phyloP scores from a whole-genome alignment of 768 basidiomycete genomes.

The Leccinellum albellum region DNA sequence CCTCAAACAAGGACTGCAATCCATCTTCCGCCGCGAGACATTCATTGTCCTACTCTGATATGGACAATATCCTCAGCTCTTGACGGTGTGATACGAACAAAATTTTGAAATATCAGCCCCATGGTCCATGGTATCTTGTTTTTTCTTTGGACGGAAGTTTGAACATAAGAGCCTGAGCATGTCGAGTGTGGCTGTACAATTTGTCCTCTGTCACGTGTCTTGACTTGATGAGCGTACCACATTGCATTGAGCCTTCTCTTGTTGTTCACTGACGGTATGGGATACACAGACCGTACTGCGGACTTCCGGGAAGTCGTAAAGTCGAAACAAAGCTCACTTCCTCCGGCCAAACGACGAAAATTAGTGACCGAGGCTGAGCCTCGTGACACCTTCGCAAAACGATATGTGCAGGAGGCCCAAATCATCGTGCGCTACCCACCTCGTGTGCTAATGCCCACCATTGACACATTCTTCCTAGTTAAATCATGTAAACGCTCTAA shows the following conservation, averaged over 20 bases:
- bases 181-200: neutral
- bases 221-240: neutral
- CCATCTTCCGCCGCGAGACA: constrained; percentile 34
- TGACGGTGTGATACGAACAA: constrained; percentile 20
- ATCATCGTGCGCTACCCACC: constrained; percentile 46
- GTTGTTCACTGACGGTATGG: constrained; percentile 39
- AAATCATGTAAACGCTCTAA: constrained; percentile 66
- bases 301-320: constrained; percentile 55
- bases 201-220: constrained; percentile 21
- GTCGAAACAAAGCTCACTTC: constrained; percentile 40
- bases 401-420: constrained; percentile 74
- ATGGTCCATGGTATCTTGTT: neutral
- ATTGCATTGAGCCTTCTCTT: neutral
- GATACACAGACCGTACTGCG: constrained; percentile 54
- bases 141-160: neutral
- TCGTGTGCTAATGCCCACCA: neutral
- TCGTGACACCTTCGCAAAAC: constrained; percentile 50
- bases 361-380: constrained; percentile 34
- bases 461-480: constrained; percentile 42
- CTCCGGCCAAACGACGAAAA: constrained; percentile 53
- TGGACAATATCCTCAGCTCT: constrained; percentile 20
- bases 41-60: constrained; percentile 6
- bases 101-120: neutral
- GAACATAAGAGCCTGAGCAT: neutral
- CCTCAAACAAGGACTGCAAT: constrained; percentile 73